Evolutionary conservation across 306 rosid genomes (phyloP), one percentile per base, ranked within the genome.

Genomic region (Lablab purpureus): DNA sequence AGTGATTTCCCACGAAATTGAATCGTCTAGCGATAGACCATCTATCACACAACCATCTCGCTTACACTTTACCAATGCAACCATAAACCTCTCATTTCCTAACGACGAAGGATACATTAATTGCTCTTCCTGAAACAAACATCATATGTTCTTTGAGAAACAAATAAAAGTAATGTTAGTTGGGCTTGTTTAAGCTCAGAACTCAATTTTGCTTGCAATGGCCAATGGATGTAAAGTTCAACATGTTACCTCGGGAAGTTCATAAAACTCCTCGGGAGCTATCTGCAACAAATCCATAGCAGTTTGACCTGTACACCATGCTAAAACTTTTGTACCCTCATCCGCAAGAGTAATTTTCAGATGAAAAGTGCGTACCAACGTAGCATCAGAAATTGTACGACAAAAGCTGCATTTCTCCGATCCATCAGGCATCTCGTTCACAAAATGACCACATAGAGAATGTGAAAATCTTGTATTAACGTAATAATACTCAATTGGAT

Each of bases 231-330:
- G 58, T 64, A 17, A 63, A 65, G 45, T 76, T 81, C 30, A 22
- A 34, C 40, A 58, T 7, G 60, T 83, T 92, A 92, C 98, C 98
- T 94, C 98, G 11, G 94, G 91, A 69, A 92, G 97, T 71, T 89
- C 95, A 55, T 73, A 58, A 78, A 94, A 94, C 72, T 92, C 97
- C 17, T 91, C 93, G 0, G 98, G 93, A 68, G 97, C 91, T 87
- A 94, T 92, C 83, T 92, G 97, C 83, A 94, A 85, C 84, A 94
- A 79, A 82, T 94, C 98, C 81, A 89, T 85, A 41, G 98, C 98
- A 62, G 97, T 87, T 85, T 89, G 93, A 84, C 97, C 97, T 21
- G 91, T 85, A 78, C 94, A 92, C 93, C 97, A 89, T 12, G 98
- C 97, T 55, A 89, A 86, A 78, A 90, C 76, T 80, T 94, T 91